phyloP scores from a whole-genome alignment of 148 eudicot genomes.

The Pharnaceum exiguum region DNA sequence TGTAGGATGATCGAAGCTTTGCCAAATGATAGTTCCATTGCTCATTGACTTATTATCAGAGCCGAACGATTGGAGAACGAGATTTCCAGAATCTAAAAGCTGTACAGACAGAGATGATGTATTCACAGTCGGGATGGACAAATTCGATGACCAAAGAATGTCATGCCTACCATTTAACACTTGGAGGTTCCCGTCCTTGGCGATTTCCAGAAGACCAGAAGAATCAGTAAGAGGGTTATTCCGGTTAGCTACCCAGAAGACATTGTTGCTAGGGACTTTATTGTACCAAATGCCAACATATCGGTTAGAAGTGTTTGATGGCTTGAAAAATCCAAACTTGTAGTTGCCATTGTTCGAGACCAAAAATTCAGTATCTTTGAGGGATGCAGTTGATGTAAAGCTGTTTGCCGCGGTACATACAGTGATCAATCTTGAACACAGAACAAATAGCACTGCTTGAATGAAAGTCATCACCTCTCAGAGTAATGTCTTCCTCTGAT shows the following conservation, averaged over 20 bases:
- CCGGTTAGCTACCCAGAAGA: conserved; percentile 43
- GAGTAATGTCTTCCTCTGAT: no score
- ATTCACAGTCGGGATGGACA: not conserved
- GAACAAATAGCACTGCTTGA: conserved; percentile 1
- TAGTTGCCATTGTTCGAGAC: conserved; percentile 27
- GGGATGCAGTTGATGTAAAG: conserved; percentile 13
- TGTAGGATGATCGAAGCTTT: conserved; percentile 30
- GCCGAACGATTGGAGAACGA: conserved; percentile 5
- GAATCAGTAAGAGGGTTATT: conserved; percentile 37
- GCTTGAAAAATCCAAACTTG: conserved; percentile 43
- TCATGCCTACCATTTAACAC: conserved; percentile 24
- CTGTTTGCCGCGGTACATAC: conserved; percentile 14
- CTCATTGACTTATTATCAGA: not conserved
- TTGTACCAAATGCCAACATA: conserved; percentile 46
- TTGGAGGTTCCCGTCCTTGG: conserved; percentile 34
- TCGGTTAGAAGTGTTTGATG: conserved; percentile 25
- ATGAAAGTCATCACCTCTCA: not conserved
- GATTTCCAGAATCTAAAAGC: conserved; percentile 28
- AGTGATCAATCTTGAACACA: conserved; percentile 6
- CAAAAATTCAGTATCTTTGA: conserved; percentile 27
- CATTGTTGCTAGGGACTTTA: conserved; percentile 7
- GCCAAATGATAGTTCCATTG: conserved; percentile 28
- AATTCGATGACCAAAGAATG: conserved; percentile 38
- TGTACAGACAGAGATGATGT: conserved; percentile 16
- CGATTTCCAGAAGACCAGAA: conserved; percentile 26